Evolutionary conservation across 1,284 basidiomycete species (phyloP).

Genomic region (Rhodotorula glutinis): DNA sequence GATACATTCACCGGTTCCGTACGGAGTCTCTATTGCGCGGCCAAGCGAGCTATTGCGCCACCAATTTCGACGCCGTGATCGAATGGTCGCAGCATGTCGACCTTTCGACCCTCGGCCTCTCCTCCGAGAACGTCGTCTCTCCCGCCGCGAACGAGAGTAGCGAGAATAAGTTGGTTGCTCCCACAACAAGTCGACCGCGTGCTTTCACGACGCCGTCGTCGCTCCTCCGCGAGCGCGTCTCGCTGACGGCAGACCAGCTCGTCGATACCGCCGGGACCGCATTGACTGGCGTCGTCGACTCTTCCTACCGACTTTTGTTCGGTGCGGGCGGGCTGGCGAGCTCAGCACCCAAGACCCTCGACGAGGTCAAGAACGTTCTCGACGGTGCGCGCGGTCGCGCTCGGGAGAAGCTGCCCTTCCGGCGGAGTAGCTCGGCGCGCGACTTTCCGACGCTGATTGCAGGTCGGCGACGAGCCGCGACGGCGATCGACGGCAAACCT

Average conservation of each 20-base stretch:
- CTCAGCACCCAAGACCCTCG: constrained; percentile 38
- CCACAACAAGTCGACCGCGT: constrained; percentile 5
- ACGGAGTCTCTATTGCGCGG: constrained; percentile 65
- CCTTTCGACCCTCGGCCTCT: constrained; percentile 72
- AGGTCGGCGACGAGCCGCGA: neutral
- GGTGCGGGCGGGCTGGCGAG: neutral
- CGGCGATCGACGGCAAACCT: neutral
- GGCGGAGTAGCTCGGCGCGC: constrained; percentile 7
- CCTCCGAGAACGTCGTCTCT: constrained; percentile 59
- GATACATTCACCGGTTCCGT: constrained; percentile 82
- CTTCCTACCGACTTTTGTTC: constrained; percentile 38
- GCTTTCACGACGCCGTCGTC: constrained; percentile 15
- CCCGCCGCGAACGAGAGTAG: constrained; percentile 30
- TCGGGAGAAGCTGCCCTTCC: constrained; percentile 25
- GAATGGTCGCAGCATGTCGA: constrained; percentile 92
- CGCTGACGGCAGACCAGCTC: constrained; percentile 39
- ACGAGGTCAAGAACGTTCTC: constrained; percentile 42
- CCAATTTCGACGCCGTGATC: constrained; percentile 88
- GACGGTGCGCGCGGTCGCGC: constrained; percentile 32
- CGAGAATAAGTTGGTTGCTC: neutral
- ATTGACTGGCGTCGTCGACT: constrained; percentile 36
- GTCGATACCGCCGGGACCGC: constrained; percentile 38
- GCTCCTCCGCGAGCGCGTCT: constrained; percentile 11
- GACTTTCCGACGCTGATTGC: neutral
- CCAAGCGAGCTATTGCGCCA: constrained; percentile 84